phyloP scores from a whole-genome alignment of 2,329 filamentous ascomycete genomes.

The Claviceps sp. region DNA sequence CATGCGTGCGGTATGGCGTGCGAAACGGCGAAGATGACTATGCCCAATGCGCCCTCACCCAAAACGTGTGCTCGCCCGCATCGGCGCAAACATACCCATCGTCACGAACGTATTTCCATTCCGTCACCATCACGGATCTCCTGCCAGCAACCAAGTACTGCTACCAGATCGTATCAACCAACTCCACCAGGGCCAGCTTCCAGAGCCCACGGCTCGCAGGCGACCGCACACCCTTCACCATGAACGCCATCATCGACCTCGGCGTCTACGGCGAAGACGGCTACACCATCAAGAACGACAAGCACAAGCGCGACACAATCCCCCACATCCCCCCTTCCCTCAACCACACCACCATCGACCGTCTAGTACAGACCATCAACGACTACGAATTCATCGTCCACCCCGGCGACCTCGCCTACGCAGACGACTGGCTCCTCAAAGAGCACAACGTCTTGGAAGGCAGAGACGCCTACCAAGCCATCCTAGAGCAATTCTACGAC shows the following conservation, averaged over 20 bases:
- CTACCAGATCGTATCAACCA: slow-evolving; percentile 44
- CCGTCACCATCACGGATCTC: slow-evolving; percentile 31
- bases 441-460: slow-evolving; percentile 32
- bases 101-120: slow-evolving; percentile 40
- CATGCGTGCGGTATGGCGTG: slow-evolving; percentile 39
- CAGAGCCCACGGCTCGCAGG: slow-evolving; percentile 38
- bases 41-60: slow-evolving; percentile 17
- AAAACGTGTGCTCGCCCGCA: slow-evolving; percentile 28
- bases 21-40: slow-evolving; percentile 12
- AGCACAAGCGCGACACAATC: slow-evolving; percentile 33
- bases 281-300: slow-evolving; percentile 22
- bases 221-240: slow-evolving; percentile 40
- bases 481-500: slow-evolving; percentile 40
- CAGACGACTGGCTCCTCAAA: slow-evolving; percentile 41
- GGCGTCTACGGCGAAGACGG: slow-evolving; percentile 28
- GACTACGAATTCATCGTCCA: slow-evolving; percentile 43
- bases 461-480: slow-evolving; percentile 39
- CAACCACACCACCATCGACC: slow-evolving; percentile 45
- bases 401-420: slow-evolving; percentile 43
- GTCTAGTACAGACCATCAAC: slow-evolving; percentile 35
- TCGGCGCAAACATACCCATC: slow-evolving; percentile 35
- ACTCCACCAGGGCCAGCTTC: slow-evolving; percentile 40
- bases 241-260: slow-evolving; percentile 35
- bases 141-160: slow-evolving; percentile 42
- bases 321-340: slow-evolving; percentile 35